Evolutionary conservation across 352 stramenopile genomes (phyloP).

Genomic region (Phytopythium montanum): DNA sequence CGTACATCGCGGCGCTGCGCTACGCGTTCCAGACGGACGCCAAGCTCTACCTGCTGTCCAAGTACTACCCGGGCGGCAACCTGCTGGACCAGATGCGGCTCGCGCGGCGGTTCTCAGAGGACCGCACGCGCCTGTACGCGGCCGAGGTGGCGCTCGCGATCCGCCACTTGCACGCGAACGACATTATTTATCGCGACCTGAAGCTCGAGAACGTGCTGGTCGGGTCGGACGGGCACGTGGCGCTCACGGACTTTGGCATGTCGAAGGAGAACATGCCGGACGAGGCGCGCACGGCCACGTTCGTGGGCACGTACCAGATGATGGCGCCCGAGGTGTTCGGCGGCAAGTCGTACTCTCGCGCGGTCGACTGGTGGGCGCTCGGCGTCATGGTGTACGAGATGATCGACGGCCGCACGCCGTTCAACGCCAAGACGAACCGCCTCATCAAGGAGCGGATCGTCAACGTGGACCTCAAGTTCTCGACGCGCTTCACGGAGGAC

Average conservation of each 20-base stretch:
- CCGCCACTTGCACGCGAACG: constrained; percentile 88
- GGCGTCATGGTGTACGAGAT: constrained; percentile 90
- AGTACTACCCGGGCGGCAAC: constrained; percentile 97
- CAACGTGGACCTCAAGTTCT: constrained; percentile 83
- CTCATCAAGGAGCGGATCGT: constrained; percentile 84
- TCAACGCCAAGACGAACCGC: constrained; percentile 86
- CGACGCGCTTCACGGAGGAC: constrained; percentile 74
- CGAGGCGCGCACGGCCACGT: constrained; percentile 74
- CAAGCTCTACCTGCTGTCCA: constrained; percentile 89
- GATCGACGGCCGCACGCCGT: constrained; percentile 82
- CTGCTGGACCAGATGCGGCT: constrained; percentile 91
- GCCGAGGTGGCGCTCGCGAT: constrained; percentile 97
- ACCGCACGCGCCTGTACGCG: constrained; percentile 93
- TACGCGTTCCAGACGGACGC: constrained; percentile 90
- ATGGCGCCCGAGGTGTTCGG: constrained; percentile 90
- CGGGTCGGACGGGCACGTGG: constrained; percentile 94
- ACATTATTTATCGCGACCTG: constrained; percentile 98
- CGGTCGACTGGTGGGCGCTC: constrained; percentile 88
- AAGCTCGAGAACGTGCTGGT: constrained; percentile 99
- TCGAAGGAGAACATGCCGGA: constrained; percentile 97
- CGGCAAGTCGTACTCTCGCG: constrained; percentile 84
- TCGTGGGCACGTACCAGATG: constrained; percentile 92
- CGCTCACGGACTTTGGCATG: constrained; percentile 99
- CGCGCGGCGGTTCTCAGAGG: constrained; percentile 90
- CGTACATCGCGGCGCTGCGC: constrained; percentile 95